Conservation (phyloP, 768 basidiomycete genomes). For the Leucocoprinus birnbaumii region DNA sequence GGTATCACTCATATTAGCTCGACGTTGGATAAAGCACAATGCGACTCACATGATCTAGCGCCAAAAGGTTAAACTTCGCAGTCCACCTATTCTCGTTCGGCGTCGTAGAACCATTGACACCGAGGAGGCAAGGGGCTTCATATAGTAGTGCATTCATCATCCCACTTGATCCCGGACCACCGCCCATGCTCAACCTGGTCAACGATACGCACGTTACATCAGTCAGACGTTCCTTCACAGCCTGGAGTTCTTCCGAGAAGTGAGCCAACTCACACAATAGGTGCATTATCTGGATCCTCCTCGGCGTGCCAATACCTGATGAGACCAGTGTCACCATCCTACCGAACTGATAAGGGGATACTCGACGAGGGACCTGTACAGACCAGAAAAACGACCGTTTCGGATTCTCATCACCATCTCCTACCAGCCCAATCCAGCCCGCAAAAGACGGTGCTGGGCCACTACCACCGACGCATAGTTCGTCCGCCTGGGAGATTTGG, state of each 20-base stretch:
- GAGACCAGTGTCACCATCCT: background rate
- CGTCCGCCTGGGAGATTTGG: background rate
- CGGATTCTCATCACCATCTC: conserved; percentile 22
- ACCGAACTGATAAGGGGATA: conserved; percentile 8
- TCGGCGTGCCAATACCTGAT: conserved; percentile 30
- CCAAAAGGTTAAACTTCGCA: conserved; percentile 22
- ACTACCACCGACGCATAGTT: conserved; percentile 2
- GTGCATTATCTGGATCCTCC: conserved; percentile 22
- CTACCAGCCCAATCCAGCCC: conserved; percentile 27
- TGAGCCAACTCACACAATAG: conserved; percentile 22
- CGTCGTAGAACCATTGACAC: conserved; percentile 17
- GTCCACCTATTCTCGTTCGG: conserved; percentile 25
- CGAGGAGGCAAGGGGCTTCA: conserved; percentile 23
- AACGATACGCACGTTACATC: too few species aligned
- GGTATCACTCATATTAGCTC: too few species aligned
- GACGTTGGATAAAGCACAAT: background rate
- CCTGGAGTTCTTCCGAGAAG: too few species aligned
- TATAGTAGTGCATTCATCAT: conserved; percentile 24
- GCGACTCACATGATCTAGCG: conserved; percentile 21
- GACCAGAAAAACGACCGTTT: conserved; percentile 22
- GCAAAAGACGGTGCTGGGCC: conserved; percentile 5
- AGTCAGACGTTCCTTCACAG: too few species aligned
- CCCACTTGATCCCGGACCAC: conserved; percentile 30
- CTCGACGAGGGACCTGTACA: background rate
- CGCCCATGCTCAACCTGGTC: conserved; percentile 28